These are phyloP conservation scores for Teratosphaeria nubilosa DNA, from an alignment of 2,329 filamentous ascomycete genomes.

Conservation along the genomic window DNA sequence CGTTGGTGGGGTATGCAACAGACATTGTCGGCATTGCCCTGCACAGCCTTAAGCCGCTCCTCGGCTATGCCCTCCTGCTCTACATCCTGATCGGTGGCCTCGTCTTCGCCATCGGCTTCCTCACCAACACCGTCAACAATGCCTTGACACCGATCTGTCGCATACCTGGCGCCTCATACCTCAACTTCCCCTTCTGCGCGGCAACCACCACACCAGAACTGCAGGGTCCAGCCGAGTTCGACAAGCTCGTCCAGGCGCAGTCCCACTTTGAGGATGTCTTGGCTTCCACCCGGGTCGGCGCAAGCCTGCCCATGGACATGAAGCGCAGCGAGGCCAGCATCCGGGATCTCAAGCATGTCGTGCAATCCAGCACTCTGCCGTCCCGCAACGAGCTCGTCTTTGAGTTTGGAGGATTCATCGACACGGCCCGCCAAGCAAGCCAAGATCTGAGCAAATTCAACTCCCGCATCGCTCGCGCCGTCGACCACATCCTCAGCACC, in stretches of 20 bases:
- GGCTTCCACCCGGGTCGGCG: conserved; percentile 54
- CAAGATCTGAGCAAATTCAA: conserved; percentile 65
- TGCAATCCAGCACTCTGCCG: conserved; percentile 59
- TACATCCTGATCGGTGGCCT: conserved; percentile 51
- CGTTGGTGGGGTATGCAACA: conserved; percentile 39
- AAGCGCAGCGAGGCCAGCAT: conserved; percentile 66
- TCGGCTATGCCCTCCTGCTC: conserved; percentile 51
- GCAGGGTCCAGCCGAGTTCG: conserved; percentile 50
- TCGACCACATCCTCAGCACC: conserved; percentile 64
- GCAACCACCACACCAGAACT: conserved; percentile 9
- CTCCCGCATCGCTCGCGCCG: conserved; percentile 60
- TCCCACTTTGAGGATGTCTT: conserved; percentile 67
- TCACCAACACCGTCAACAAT: conserved; percentile 50
- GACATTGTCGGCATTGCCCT: conserved; percentile 52
- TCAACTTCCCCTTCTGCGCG: conserved; percentile 56
- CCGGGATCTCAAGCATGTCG: conserved; percentile 61
- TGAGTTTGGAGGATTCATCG: conserved; percentile 68
- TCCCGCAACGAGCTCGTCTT: conserved; percentile 60
- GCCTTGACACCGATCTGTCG: conserved; percentile 61
- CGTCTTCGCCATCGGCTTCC: conserved; percentile 51
- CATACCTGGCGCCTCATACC: conserved; percentile 52
- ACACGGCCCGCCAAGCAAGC: conserved; percentile 54
- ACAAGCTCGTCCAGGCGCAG: conserved; percentile 64
- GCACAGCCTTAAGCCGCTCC: conserved; percentile 52
- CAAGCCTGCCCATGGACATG: conserved; percentile 65